These are phyloP conservation scores for Candida pseudocylindracea DNA, from an alignment of 1,139 yeast species.

Conservation along the genomic window DNA sequence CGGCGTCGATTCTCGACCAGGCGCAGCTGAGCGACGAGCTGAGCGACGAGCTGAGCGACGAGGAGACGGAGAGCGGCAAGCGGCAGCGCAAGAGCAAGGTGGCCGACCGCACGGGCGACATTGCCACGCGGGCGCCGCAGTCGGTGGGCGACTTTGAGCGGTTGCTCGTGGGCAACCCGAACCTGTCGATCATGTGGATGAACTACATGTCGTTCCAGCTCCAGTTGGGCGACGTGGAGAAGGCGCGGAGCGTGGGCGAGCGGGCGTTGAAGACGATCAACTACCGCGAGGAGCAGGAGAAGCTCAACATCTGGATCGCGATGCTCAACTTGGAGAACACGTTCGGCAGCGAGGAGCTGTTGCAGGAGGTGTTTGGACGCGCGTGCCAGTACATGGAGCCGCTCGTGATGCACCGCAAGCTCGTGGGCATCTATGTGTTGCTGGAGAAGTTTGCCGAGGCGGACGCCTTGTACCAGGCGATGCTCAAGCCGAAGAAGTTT, in stretches of 20 bases:
- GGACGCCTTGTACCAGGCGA: slow-evolving; percentile 36
- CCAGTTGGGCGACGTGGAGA: slow-evolving; percentile 81
- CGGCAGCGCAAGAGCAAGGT: slow-evolving; percentile 19
- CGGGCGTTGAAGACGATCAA: slow-evolving; percentile 81
- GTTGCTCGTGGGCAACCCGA: slow-evolving; percentile 74
- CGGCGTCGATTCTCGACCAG: slow-evolving; percentile 71
- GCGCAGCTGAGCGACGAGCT: slow-evolving; percentile 33
- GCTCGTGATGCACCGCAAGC: slow-evolving; percentile 53
- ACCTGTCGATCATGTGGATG: slow-evolving; percentile 91
- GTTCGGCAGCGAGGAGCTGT: slow-evolving; percentile 69
- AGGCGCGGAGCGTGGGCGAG: slow-evolving; percentile 82
- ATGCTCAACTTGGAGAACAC: slow-evolving; percentile 81
- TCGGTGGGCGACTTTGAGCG: slow-evolving; percentile 85
- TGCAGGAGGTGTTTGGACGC: slow-evolving; percentile 61
- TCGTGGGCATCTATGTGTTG: slow-evolving; percentile 52
- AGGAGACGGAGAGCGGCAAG: slow-evolving; percentile 26
- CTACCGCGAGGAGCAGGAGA: slow-evolving; percentile 85
- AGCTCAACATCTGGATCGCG: slow-evolving; percentile 91
- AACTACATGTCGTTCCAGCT: slow-evolving; percentile 96
- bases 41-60: slow-evolving; percentile 19
- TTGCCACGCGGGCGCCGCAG: slow-evolving; percentile 74
- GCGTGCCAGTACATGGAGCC: slow-evolving; percentile 88
- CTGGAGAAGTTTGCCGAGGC: slow-evolving; percentile 57
- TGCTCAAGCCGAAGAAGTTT: slow-evolving; percentile 46
- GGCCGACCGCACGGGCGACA: slow-evolving; percentile 71